phyloP scores from a whole-genome alignment of 2,329 filamentous ascomycete genomes.

The Periconia sp. region DNA sequence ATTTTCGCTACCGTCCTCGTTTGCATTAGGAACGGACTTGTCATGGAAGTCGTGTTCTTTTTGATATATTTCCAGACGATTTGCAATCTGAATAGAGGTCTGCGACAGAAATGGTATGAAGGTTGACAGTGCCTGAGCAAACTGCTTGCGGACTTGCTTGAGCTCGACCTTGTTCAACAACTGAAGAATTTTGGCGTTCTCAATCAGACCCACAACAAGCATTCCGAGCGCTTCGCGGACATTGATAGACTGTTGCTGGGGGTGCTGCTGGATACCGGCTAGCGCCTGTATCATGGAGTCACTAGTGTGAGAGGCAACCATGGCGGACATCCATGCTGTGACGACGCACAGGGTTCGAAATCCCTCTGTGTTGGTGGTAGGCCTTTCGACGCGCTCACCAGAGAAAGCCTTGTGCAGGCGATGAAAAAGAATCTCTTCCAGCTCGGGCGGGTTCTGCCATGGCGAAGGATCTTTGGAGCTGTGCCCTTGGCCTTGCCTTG shows the following conservation, averaged over 20 bases:
- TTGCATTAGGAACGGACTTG: slow-evolving; percentile 44
- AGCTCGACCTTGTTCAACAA: slow-evolving; percentile 57
- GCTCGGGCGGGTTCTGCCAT: slow-evolving; percentile 38
- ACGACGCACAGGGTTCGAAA: slow-evolving; percentile 31
- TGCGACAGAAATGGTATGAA: slow-evolving; percentile 54
- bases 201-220: slow-evolving; percentile 62
- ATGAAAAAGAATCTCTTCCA: slow-evolving; percentile 43
- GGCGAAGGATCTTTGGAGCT: slow-evolving; percentile 20
- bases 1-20: slow-evolving; percentile 44
- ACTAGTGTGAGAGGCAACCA: slow-evolving; percentile 43
- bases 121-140: slow-evolving; percentile 35
- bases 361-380: slow-evolving; percentile 32
- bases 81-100: slow-evolving; percentile 51
- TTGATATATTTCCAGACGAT: slow-evolving; percentile 41
- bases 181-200: slow-evolving; percentile 59
- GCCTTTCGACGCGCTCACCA: slow-evolving; percentile 29
- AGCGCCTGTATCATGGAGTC: slow-evolving; percentile 45
- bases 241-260: slow-evolving; percentile 60
- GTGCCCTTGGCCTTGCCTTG: slow-evolving; percentile 21
- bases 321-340: slow-evolving; percentile 42
- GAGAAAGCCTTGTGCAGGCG: slow-evolving; percentile 39
- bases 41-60: slow-evolving; percentile 48
- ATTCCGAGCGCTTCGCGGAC: slow-evolving; percentile 66
- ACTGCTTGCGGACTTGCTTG: slow-evolving; percentile 45
- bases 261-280: slow-evolving; percentile 49